Evolutionary conservation across 352 stramenopile genomes (phyloP).

Genomic region (Pythium phragmiticola): DNA sequence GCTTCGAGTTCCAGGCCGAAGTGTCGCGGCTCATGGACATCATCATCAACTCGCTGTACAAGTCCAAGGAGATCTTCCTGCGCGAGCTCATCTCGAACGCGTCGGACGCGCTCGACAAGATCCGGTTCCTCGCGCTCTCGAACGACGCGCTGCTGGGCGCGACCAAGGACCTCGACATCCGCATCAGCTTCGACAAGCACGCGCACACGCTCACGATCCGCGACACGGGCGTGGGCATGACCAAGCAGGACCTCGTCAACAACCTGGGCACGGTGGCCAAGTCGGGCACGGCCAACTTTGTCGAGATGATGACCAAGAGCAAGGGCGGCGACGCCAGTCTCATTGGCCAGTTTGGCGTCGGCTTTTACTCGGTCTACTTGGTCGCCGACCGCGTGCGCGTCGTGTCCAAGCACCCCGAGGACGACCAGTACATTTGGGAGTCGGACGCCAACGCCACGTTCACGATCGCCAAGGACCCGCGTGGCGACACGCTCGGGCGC

Average conservation of each 20-base stretch:
- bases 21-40: conserved; percentile 99
- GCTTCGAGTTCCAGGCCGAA: conserved; percentile 95
- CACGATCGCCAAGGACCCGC: conserved; percentile 94
- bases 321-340: conserved; percentile 84
- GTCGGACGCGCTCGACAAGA: conserved; percentile 99
- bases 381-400: conserved; percentile 96
- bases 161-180: conserved; percentile 92
- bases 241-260: conserved; percentile 95
- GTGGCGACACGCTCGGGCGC: conserved; percentile 93
- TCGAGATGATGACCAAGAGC: conserved; percentile 93
- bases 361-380: conserved; percentile 99
- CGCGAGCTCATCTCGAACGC: conserved; percentile 99
- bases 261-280: conserved; percentile 98
- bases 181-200: conserved; percentile 96
- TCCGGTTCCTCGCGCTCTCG: conserved; percentile 96
- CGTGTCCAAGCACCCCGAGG: conserved; percentile 96
- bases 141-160: conserved; percentile 76
- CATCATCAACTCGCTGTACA: conserved; percentile 98
- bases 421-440: conserved; percentile 99
- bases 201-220: conserved; percentile 97
- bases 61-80: conserved; percentile 99
- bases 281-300: conserved; percentile 98
- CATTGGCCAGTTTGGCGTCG: conserved; percentile 99
- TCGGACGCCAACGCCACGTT: conserved; percentile 97
- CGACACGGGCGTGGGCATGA: conserved; percentile 99